Base-by-base conservation (phyloP, 2,329 filamentous ascomycete genomes). In the Exophiala oligosperma region DNA sequence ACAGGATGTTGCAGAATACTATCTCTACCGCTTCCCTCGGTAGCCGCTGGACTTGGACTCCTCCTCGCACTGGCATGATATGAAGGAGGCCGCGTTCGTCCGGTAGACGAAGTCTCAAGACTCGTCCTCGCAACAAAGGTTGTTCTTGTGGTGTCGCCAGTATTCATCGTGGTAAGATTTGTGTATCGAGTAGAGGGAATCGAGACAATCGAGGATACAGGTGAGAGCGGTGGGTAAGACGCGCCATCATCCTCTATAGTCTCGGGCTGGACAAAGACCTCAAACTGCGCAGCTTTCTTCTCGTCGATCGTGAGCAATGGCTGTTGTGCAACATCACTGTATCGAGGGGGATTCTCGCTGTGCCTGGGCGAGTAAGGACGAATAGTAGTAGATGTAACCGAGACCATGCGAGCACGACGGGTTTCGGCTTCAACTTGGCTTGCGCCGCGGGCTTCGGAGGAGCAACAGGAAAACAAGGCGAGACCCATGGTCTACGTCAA, bases 1-100 rank as follows among this genome's bases (percentile, higher is more conserved):
- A 63, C 61, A 3, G 61, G 61, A 47, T 63, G 61, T 49, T 44
- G 46, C 58, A 58, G 54, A 87, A 88, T 0, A 85, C 85, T 0
- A 69, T 78, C 70, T 74, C 75, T 54, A 78, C 74, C 48, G 82
- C 79, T 67, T 80, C 67, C 62, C 72, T 54, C 59, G 66, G 28
- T 52, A 3, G 55, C 32, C 1, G 32, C 56, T 1, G 58, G 58
- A 32, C 55, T 61, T 32, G 61, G 40, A 56, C 57, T 61, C 35
- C 61, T 53, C n/a, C 41, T 47, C 4, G 29, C 32, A 43, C 12
- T 54, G 9, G 56, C 37, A 32, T 56, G 49, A 28, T 63, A 58
- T 40, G 61, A 59, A 3, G 61, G 58, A 21, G 61, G 61, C 7
- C 59, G 47, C 14, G 48, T 63, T 12, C 44, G 43, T 21, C 56